Evolutionary conservation across 2,329 filamentous ascomycete species (phyloP), one percentile per base, ranked within the genome.

Genomic region (Rugonectria rugulosa): DNA sequence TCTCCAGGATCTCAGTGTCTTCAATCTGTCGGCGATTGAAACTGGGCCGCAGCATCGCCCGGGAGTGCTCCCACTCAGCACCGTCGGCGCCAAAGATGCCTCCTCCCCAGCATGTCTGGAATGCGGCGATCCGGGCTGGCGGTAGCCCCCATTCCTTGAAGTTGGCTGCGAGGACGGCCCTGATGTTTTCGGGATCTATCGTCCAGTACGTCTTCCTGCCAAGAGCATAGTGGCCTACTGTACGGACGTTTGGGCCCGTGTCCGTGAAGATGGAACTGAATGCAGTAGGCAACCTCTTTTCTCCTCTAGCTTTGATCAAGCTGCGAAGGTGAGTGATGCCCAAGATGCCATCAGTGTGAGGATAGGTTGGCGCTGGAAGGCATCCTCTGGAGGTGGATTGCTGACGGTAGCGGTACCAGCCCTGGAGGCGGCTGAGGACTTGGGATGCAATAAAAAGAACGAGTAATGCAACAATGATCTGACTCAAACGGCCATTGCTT

Each of bases 101-200:
- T 42, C 65, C 37, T 0, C 75, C 76, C 23, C 77, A 66, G 2
- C 77, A 61, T 9, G 73, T 69, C 15, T 50, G 23, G 48, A 75
- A 72, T 7, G 66, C 64, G 15, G 59, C 70, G 61, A 54, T 59
- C 47, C 34, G 51, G 53, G 23, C 63, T 70, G 44, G 36, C 9
- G 49, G 49, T 2, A 69, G 70, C 26, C 66, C 61, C 44, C 75
- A 85, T 50, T 83, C 78, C 9, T 72, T 67, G 61, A 83, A 83
- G 24, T 79, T 76, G 1, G 75, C 74, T 1, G 80, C 76, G 1
- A 84, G 72, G 6, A 83, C 72, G 0, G 80, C 74, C 60, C 83
- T 78, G 46, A 84, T 70, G 53, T 83, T 84, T 40, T 77, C 75
- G 1, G 76, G 74, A 32, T 83, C 81, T 9, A 66, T 66, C 3